Base-by-base conservation (phyloP, 78 protist genomes). In the Dictyostelium intermedium region DNA sequence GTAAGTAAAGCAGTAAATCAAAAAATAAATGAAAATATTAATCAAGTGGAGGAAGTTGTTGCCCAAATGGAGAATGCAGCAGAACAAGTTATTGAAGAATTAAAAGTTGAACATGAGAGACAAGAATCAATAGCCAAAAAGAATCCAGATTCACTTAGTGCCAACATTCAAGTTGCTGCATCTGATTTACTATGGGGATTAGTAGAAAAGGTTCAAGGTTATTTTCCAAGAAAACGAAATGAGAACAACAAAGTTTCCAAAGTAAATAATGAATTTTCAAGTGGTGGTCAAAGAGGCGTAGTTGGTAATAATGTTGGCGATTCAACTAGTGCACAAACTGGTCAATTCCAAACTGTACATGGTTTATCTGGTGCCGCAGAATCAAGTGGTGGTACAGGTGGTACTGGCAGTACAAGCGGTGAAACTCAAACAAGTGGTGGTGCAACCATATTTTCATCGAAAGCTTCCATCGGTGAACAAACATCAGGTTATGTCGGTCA, bases 301-400 rank as follows among this genome's bases (percentile, higher is more conserved):
- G 5, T 85, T 4, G 82, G 84, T 53, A 43, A 20, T 25, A 84
- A 73, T 20, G 3, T 84, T 16, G 91, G 91, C 73, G 91, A 84
- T 18, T 45, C 91, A 11, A 84, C 91, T 20, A 82, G 91, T 84
- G 91, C 91, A 0, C 39, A 30, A 2, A 41, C 23, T 8, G 20
- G n/a, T 6, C 81, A 72, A 32, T 8, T 72, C 2, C 91, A 84
- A 72, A 84, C 80, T 37, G 43, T 77, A 20, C 4, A 77, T 25
- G 83, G 63, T 41, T 18, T 41, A 37, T 18, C 23, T 10, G 37
- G 41, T 3, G 43, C 27, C 1, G 37, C 41, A 0, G 25, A 73
- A 34, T 13, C n/a, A 11, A n/a, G 41, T 41, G 50, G 47, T 9
- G 56, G 82, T 14, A 25, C 27, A 5, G 63, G 50, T 45, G 34